Base-by-base conservation (phyloP, 2,329 filamentous ascomycete species). In the Phaeophleospora eucalypticola region DNA sequence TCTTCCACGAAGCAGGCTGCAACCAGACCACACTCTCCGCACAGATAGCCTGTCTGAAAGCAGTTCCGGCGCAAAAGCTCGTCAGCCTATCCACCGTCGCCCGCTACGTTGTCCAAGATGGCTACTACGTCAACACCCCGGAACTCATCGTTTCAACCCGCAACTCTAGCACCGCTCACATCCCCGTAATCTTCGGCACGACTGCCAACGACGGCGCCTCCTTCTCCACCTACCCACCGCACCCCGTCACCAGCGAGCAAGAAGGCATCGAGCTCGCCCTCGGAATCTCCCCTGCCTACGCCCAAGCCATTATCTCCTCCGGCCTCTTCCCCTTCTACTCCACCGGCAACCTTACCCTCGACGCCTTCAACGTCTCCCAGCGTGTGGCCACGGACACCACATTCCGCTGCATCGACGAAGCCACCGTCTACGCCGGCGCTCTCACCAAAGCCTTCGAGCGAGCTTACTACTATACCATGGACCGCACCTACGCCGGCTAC, bases 401-500 rank as follows among this genome's bases (percentile, higher is more conserved):
- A 7, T 82, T 82, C 68, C 75, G 79, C 46, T 83, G 80, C 60
- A 66, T 78, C 41, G 77, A 81, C 58, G 73, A 82, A 61, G 78
- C 79, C 4, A 82, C 79, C 2, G 75, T 75, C 4, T 76, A 75
- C 57, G 69, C 76, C 0, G 78, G 73, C 2, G 65, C 74, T 0
- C 63, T 59, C 14, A 71, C 69, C 14, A 63, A 66, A 2, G 71
- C 73, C 0, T 76, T 81, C 57, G 61, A 69, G 20, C 63, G 68
- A 4, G 67, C 79, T 0, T 82, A 77, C 60, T 81, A 75, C 59
- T 83, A 83, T 63, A 76, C 82, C 59, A 77, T 82, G 55, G 76
- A 81, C 49, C 73, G 80, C 36, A 76, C 75, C 0, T 79, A 77
- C 54, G 70, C 4, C 46, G 74, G 72, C 1, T 73, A 73, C 40